Evolutionary conservation across 306 rosid species (phyloP).

Genomic region (Sesbania bispinosa): DNA sequence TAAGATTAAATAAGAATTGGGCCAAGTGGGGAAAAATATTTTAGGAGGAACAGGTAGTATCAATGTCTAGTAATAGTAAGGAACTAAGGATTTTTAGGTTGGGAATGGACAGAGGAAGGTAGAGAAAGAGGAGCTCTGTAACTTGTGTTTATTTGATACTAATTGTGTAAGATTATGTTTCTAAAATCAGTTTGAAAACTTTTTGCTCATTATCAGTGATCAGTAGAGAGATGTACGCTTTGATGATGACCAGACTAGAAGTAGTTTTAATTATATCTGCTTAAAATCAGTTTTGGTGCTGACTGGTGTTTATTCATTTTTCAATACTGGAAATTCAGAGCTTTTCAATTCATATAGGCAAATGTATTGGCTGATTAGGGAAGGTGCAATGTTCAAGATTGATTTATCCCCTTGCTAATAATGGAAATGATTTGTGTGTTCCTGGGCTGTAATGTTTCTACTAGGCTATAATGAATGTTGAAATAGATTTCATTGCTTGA

Average conservation of each 20-base stretch:
- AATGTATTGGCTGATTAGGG: background rate
- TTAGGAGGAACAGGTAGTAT: background rate
- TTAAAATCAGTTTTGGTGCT: background rate
- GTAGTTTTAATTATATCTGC: too few species aligned
- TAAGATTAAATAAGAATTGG: background rate
- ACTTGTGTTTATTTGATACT: background rate
- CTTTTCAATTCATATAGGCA: background rate
- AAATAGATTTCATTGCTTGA: constrained; percentile 13
- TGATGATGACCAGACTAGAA: too few species aligned
- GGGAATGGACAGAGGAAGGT: background rate
- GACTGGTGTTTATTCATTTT: background rate
- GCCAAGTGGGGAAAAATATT: background rate
- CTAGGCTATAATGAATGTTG: background rate
- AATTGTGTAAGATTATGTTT: background rate
- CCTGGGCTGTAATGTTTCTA: background rate
- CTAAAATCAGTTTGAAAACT: background rate
- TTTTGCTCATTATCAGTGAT: background rate
- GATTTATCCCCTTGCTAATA: background rate
- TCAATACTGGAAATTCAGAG: background rate
- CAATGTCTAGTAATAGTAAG: background rate
- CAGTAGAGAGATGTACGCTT: background rate
- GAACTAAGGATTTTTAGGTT: background rate
- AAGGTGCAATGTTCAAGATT: background rate
- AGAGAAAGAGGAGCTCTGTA: background rate
- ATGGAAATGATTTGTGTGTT: background rate